These are phyloP conservation scores for Lathyrus tuberosus DNA, from an alignment of 306 rosid genomes.

Conservation along the genomic window DNA sequence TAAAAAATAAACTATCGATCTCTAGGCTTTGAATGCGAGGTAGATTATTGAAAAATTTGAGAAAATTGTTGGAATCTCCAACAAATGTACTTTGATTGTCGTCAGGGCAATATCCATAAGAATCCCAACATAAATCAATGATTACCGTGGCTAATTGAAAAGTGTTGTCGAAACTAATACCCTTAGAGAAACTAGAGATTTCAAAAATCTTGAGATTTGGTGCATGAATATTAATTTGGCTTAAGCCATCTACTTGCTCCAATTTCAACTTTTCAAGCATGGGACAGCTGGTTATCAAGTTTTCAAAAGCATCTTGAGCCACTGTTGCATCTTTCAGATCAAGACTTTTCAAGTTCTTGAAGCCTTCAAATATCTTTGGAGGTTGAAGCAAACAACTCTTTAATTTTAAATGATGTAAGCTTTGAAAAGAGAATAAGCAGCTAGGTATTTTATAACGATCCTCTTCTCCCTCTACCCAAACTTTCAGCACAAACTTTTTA, in stretches of 20 bases:
- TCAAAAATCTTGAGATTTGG: slow-evolving; percentile 57
- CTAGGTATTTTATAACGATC: neutral
- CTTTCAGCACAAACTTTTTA: neutral
- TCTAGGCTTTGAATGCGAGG: slow-evolving; percentile 51
- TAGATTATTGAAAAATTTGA: slow-evolving; percentile 38
- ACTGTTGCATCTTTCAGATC: neutral
- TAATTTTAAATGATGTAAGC: neutral
- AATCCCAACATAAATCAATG: neutral
- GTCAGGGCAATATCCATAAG: neutral
- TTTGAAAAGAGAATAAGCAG: neutral
- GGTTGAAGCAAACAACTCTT: neutral
- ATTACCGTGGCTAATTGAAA: neutral
- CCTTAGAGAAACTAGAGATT: slow-evolving; percentile 41
- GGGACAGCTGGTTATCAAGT: slow-evolving; percentile 37
- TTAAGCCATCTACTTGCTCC: slow-evolving; percentile 54
- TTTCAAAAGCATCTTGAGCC: neutral
- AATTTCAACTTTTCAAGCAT: slow-evolving; percentile 55
- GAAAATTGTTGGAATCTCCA: neutral
- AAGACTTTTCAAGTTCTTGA: neutral
- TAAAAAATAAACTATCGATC: slow-evolving; percentile 47
- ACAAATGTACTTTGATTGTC: neutral
- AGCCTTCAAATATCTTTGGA: neutral
- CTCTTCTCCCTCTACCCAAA: neutral
- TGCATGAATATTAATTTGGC: slow-evolving; percentile 51
- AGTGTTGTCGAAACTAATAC: neutral